Evolutionary conservation across 108 stramenopile genomes (phyloP).

Genomic region (Cyclostephanos tholiformis): DNA sequence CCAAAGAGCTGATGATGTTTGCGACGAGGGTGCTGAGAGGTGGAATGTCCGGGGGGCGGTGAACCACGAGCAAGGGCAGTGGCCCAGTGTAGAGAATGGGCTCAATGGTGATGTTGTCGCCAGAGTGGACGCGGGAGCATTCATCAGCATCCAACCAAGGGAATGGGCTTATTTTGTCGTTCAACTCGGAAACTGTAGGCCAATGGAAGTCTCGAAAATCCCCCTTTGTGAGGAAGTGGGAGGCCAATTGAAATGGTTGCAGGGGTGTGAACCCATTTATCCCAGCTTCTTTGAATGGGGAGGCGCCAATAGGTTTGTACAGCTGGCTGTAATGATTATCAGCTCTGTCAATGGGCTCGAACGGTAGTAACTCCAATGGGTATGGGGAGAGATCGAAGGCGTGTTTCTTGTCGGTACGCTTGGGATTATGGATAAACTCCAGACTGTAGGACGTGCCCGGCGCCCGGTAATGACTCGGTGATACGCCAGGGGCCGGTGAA

Average conservation of each 20-base stretch:
- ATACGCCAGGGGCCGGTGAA: constrained; percentile 22
- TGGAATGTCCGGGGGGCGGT: too few relatives aligned
- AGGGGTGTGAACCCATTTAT: constrained; percentile 8
- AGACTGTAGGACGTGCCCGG: constrained; percentile 3
- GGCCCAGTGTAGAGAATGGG: too few relatives aligned
- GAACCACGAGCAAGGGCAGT: too few relatives aligned
- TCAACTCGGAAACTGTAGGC: not conserved
- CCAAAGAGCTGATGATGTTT: not conserved
- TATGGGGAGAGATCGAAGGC: constrained; percentile 14
- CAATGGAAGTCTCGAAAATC: not conserved
- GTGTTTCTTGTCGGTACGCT: constrained; percentile 5
- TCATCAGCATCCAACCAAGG: too few relatives aligned
- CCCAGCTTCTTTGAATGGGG: constrained; percentile 8
- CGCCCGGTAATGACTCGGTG: not conserved
- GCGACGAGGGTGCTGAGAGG: too few relatives aligned
- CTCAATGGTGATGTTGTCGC: not conserved
- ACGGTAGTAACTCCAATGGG: constrained; percentile 3
- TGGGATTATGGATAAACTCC: not conserved
- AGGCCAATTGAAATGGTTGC: not conserved
- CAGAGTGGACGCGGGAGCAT: too few relatives aligned
- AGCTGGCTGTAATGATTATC: not conserved
- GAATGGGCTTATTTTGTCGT: constrained; percentile 1
- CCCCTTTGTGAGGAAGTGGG: not conserved
- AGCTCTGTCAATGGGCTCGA: not conserved
- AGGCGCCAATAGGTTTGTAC: not conserved